Percentiles rank a stretch among this genome's conserved stretches.
These are phyloP conservation scores for Fusarium bactridioides DNA, from an alignment of 2,329 filamentous ascomycete species.

Conservation along the genomic window DNA sequence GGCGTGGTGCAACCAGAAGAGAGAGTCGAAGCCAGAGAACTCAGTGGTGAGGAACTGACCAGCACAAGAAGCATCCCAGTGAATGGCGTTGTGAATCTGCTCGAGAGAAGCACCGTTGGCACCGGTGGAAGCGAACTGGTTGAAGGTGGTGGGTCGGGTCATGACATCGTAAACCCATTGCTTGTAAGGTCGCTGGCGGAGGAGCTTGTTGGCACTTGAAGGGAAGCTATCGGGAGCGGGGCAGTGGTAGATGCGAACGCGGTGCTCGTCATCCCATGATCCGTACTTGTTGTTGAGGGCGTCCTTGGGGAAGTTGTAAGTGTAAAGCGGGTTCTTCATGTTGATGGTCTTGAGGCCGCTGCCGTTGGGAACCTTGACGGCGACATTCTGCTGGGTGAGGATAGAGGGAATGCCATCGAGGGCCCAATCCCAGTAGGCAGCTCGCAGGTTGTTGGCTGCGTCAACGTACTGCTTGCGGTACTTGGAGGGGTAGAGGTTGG, in stretches of 20 bases:
- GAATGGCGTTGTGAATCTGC: slow-evolving; percentile 53
- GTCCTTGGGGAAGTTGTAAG: slow-evolving; percentile 57
- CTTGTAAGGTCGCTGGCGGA: slow-evolving; percentile 48
- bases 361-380: slow-evolving; percentile 53
- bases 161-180: slow-evolving; percentile 54
- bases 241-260: slow-evolving; percentile 52
- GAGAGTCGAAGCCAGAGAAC: slow-evolving; percentile 55
- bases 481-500: slow-evolving; percentile 51
- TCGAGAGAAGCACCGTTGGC: slow-evolving; percentile 52
- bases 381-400: slow-evolving; percentile 47
- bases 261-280: slow-evolving; percentile 39
- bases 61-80: slow-evolving; percentile 52
- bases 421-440: slow-evolving; percentile 66
- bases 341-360: slow-evolving; percentile 40
- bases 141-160: slow-evolving; percentile 47
- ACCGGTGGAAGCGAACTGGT: slow-evolving; percentile 47
- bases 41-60: slow-evolving; percentile 51
- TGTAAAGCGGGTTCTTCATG: slow-evolving; percentile 61
- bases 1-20: slow-evolving; percentile 60
- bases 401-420: slow-evolving; percentile 53
- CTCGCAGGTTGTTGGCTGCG: slow-evolving; percentile 56
- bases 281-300: slow-evolving; percentile 51
- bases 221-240: slow-evolving; percentile 50
- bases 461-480: slow-evolving; percentile 49
- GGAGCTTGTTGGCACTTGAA: slow-evolving; percentile 47